Base-by-base conservation (phyloP, 768 basidiomycete genomes). In the Tephrocybe sp. region DNA sequence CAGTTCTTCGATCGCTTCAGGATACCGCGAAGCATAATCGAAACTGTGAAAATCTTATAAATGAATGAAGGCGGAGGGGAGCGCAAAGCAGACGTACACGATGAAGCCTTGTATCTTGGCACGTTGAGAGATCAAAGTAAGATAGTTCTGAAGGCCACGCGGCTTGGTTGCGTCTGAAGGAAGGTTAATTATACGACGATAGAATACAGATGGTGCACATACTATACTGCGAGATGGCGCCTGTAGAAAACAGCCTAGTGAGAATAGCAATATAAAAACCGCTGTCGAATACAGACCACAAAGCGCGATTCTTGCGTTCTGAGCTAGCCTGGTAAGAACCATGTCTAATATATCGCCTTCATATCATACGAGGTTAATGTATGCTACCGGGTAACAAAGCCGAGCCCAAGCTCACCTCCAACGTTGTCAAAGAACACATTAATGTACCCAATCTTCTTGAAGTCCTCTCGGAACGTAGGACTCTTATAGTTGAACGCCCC, bases 391-490 rank as follows among this genome's bases (percentile, higher is more conserved):
- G 25, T 11, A 18, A 38, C 3, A 24, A 23, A 30, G 5, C 26
- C 17, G 12, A 36, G 30, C 66, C n/a, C n/a, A n/a, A 42, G 38
- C 66, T 51, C 51, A 65, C 84, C 84, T 21, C 83, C 85, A 45
- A 91, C 88, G 53, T 91, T 90, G 65, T 93, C 90, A 59, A 93
- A 93, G 66, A 75, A 92, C 1, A 88, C 87, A 58, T 95, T 90
- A n/a, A 93, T 58, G 58, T 84, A 89, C 2, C 89, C 89, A 40
- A 89, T 78, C 36, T 77, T 69, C 68, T 85, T 90, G 68, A 96
- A 84, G 40, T 94, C 85, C 15, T 79, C 65, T 48, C 67, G 70
- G 73, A 93, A 96, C 14, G 76, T 80, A 23, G 76, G 67, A 62
- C 80, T 81, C 70, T 95, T 98, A 73, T 98, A 98, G 65, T 97